Percentiles rank a stretch among this genome's conserved stretches.
These are phyloP conservation scores for Lobosporangium transversale DNA, from an alignment of 192 early-diverging fungal species.

Conservation along the genomic window DNA sequence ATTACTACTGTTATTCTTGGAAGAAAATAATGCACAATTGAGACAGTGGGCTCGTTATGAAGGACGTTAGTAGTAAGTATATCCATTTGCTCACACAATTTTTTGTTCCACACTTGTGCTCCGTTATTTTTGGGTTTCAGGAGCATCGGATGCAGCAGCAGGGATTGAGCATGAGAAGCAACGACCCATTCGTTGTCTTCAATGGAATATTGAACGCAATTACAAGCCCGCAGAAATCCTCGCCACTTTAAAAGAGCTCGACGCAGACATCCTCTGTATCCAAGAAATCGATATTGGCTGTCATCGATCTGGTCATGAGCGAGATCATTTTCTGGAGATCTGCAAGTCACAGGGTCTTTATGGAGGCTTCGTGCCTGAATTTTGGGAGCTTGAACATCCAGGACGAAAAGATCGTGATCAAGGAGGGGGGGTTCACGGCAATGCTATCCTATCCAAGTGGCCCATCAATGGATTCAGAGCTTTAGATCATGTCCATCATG, in stretches of 20 bases:
- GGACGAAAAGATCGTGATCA: slow-evolving; percentile 64
- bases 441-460: slow-evolving; percentile 76
- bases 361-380: slow-evolving; percentile 78
- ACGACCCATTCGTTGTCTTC: slow-evolving; percentile 68
- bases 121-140: too few relatives aligned
- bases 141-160: too few relatives aligned
- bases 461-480: slow-evolving; percentile 67
- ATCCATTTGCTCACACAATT: too few relatives aligned
- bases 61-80: too few relatives aligned
- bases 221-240: slow-evolving; percentile 73
- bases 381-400: slow-evolving; percentile 74
- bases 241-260: slow-evolving; percentile 59
- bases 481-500: slow-evolving; percentile 73
- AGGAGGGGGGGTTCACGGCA: slow-evolving; percentile 84
- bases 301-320: slow-evolving; percentile 66
- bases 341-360: slow-evolving; percentile 66
- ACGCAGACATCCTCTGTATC: slow-evolving; percentile 77
- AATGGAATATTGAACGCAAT: slow-evolving; percentile 89
- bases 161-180: too few relatives aligned
- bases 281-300: slow-evolving; percentile 85
- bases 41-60: too few relatives aligned
- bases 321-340: slow-evolving; percentile 71
- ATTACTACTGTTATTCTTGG: too few relatives aligned
- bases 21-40: too few relatives aligned
- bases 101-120: too few relatives aligned